Base-by-base conservation (phyloP, 352 stramenopile genomes). In the Elongisporangium anandrum region DNA sequence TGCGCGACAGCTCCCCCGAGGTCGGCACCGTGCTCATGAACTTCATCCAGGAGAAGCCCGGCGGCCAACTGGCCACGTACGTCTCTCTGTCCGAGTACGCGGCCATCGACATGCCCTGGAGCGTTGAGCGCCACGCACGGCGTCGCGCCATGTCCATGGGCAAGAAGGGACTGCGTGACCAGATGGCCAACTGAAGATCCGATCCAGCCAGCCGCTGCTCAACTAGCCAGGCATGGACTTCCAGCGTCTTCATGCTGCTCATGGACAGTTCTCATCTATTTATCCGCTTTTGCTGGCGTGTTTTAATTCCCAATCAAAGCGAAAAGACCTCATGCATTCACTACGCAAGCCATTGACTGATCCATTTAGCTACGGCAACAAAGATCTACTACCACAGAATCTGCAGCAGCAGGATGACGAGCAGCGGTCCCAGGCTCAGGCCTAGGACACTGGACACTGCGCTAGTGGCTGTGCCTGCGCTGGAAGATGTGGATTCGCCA, bases 41-140 rank as follows among this genome's bases (percentile, higher is more conserved):
- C 50, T 90, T 92, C 52, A 89, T 92, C 55, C 80, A 92, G 59
- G 80, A 92, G 61, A 88, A 87, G 23, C 83, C 83, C 0, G 81
- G 75, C 41, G 69, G 68, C 1, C 77, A 79, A 50, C 60, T 65
- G n/a, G 72, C 72, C 50, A 73, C 70, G 50, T 92, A 92, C 68
- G 87, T 84, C 56, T 85, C 69, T 45, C 68, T 92, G 49, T 80
- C 79, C 20, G 81, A 92, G 54, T 92, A 92, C 63, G 80, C 79
- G 12, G 69, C 79, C 9, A 77, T 89, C 41, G 78, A 89, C 21
- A 85, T 92, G 63, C 78, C 80, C 12, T 75, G 81, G 58, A 85
- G 67, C 38, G 71, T 90, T 21, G 83, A 92, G 66, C 73, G 83
- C 8, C 60, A 77, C 34, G 81, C 83, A 12, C 69, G 82, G 21